A percentile compares a stretch with the other conserved stretches of the same genome.
phyloP scores from a whole-genome alignment of 768 basidiomycete genomes.

The Phlebiopsis gigantea region DNA sequence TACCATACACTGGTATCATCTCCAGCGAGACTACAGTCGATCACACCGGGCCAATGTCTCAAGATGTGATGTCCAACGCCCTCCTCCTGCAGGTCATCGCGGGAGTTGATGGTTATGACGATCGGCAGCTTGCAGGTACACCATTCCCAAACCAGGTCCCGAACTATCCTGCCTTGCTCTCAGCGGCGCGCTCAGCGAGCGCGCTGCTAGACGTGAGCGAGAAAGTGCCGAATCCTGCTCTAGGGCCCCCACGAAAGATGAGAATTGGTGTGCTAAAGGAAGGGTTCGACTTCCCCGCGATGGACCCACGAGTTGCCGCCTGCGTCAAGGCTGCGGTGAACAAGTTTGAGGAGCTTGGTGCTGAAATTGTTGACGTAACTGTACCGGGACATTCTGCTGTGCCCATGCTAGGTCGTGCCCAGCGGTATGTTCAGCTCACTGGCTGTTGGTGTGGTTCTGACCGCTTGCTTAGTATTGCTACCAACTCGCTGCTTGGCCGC shows the following conservation, averaged over 20 bases:
- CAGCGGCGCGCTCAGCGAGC: slow-evolving; percentile 13
- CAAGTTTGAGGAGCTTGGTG: slow-evolving; percentile 33
- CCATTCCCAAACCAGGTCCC: slow-evolving; percentile 31
- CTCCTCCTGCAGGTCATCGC: slow-evolving; percentile 37
- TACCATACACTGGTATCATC: slow-evolving; percentile 42
- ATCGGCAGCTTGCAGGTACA: slow-evolving; percentile 31
- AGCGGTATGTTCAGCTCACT: slow-evolving; percentile 4
- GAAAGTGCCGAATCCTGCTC: slow-evolving; percentile 3
- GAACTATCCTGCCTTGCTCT: slow-evolving; percentile 23
- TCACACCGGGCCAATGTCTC: slow-evolving; percentile 36
- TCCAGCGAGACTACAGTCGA: slow-evolving; percentile 35
- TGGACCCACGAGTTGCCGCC: slow-evolving; percentile 31
- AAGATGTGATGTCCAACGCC: slow-evolving; percentile 35
- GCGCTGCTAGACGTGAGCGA: slow-evolving; percentile 10
- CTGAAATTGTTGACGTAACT: slow-evolving; percentile 35
- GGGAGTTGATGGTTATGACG: slow-evolving; percentile 40
- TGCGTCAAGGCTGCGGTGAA: slow-evolving; percentile 30
- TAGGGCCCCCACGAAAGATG: slow-evolving; percentile 20
- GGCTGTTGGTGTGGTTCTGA: neutral
- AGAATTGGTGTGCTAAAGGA: slow-evolving; percentile 38
- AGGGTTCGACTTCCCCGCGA: slow-evolving; percentile 26
- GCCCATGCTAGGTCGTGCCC: slow-evolving; percentile 13
- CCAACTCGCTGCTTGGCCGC: slow-evolving; percentile 17
- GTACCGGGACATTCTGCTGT: slow-evolving; percentile 32
- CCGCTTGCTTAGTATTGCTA: slow-evolving; percentile 6